Evolutionary conservation across 2,329 filamentous ascomycete genomes (phyloP), one percentile per base, ranked within the genome.

Genomic region (Acrocalymma vagum): DNA sequence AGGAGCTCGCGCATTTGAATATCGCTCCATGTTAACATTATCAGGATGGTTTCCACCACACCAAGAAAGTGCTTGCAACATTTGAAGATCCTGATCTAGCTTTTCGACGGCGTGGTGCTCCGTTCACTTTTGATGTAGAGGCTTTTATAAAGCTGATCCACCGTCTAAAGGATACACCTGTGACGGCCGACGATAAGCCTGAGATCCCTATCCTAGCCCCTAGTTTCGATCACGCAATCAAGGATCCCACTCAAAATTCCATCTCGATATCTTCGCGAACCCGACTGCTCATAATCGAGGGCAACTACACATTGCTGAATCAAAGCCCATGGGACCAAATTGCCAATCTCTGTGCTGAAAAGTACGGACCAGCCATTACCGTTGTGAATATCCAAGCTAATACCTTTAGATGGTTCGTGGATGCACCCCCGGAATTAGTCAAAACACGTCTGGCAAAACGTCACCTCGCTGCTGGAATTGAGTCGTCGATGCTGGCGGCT

Each of bases 21-120:
- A 10, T 11, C 13, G 6, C 9, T 11, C 14, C 10, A 26, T 52
- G 25, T 51, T 22, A 5, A 32, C 13, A 24, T 13, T 7, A 17
- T 6, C 18, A 62, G 59, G 59, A 61, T 36, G 58, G 59, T 22
- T 61, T 62, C 34, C 57, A 62, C 18, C 53, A 57, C 22, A 55
- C 59, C 1, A 48, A 58, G 9, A 29, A 55, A 29, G 35, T 36
- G 9, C 42, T 61, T 9, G 48, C 55, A 5, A 30, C 39, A 4
- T 58, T 60, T 23, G 24, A 51, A 11, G 40, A 61, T 34, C 43
- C 55, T 4, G 38, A 49, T 8, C 17, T 38, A n/a, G 58, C 57
- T 1, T 61, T 62, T 23, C 42, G 44, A 17, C 45, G 59, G 27
- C 58, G 58, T 14, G 58, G 59, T 10, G 59, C 57, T 20, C 58